Evolutionary conservation across 371 early-diverging fungal genomes (phyloP).

Genomic region (Mucor indicus): DNA sequence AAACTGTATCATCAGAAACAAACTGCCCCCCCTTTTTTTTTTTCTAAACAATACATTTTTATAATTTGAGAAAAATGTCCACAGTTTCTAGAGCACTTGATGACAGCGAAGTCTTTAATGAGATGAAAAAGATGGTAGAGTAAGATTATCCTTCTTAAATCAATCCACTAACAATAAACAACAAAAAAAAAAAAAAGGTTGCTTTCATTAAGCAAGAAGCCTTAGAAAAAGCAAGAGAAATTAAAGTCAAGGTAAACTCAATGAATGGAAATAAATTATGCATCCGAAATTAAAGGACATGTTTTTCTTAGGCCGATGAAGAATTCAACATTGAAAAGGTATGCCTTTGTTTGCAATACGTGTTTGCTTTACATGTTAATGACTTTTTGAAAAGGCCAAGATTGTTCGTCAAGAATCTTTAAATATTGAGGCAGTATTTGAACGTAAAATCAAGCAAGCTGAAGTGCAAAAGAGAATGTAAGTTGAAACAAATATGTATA

Average conservation of each 20-base stretch:
- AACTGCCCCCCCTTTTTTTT: no score
- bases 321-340: constrained; percentile 99
- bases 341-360: constrained; percentile 5
- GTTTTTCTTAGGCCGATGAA: constrained; percentile 78
- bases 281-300: not conserved
- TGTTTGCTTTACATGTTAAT: not conserved
- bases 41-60: no score
- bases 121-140: constrained; percentile 86
- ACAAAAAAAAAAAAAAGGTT: constrained; percentile 43
- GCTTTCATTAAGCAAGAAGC: constrained; percentile 98
- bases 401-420: constrained; percentile 89
- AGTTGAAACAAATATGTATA: constrained; percentile 9
- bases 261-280: not conserved
- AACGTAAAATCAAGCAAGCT: constrained; percentile 89
- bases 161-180: not conserved
- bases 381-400: constrained; percentile 62
- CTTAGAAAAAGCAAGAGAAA: constrained; percentile 95
- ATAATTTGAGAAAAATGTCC: constrained; percentile 43
- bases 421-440: constrained; percentile 84
- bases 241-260: constrained; percentile 86
- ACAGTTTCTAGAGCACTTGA: constrained; percentile 66
- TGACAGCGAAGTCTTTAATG: constrained; percentile 88
- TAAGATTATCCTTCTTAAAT: not conserved
- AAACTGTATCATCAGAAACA: no score
- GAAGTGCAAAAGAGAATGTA: constrained; percentile 89